These are phyloP conservation scores for Orobanche coerulescens DNA, from an alignment of 257 asterid species.

Conservation along the genomic window DNA sequence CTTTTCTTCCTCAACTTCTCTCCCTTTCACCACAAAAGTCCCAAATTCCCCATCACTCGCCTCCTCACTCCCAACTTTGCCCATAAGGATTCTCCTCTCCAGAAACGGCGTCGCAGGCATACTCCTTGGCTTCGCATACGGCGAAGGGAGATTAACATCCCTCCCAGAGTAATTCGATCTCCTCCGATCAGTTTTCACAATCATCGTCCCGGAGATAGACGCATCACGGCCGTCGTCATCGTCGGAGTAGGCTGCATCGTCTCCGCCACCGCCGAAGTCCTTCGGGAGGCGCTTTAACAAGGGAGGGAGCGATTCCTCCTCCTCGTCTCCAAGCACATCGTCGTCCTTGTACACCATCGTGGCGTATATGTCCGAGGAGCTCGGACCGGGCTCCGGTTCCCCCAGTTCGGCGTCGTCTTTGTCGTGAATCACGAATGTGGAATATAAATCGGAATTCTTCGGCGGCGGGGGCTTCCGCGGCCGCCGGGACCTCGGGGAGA, in stretches of 20 bases:
- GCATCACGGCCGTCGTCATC: slow-evolving; percentile 29
- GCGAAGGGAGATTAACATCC: slow-evolving; percentile 19
- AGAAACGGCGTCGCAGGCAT: slow-evolving; percentile 24
- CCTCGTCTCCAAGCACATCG: slow-evolving; percentile 47
- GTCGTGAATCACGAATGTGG: slow-evolving; percentile 44
- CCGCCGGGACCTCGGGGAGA: slow-evolving; percentile 56
- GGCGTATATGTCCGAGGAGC: slow-evolving; percentile 44
- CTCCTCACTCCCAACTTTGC: slow-evolving; percentile 39
- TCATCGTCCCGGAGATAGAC: slow-evolving; percentile 75
- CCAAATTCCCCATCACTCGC: slow-evolving; percentile 53
- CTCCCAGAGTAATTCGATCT: slow-evolving; percentile 31
- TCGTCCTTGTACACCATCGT: slow-evolving; percentile 65
- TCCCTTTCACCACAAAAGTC: slow-evolving; percentile 74
- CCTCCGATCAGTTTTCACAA: slow-evolving; percentile 54
- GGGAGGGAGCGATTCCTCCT: slow-evolving; percentile 83
- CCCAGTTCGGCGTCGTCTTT: slow-evolving; percentile 23
- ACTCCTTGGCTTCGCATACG: slow-evolving; percentile 30
- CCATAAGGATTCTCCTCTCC: slow-evolving; percentile 37
- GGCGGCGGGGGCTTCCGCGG: slow-evolving; percentile 52
- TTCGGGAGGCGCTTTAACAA: slow-evolving; percentile 79
- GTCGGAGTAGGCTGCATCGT: slow-evolving; percentile 31
- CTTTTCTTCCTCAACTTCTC: slow-evolving; percentile 32
- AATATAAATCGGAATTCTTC: slow-evolving; percentile 56
- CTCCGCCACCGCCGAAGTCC: slow-evolving; percentile 71
- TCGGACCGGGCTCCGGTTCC: slow-evolving; percentile 24